Evolutionary conservation across 148 eudicot species (phyloP), one percentile per base, ranked within the genome.

Genomic region (Fagopyrum homotropicum): DNA sequence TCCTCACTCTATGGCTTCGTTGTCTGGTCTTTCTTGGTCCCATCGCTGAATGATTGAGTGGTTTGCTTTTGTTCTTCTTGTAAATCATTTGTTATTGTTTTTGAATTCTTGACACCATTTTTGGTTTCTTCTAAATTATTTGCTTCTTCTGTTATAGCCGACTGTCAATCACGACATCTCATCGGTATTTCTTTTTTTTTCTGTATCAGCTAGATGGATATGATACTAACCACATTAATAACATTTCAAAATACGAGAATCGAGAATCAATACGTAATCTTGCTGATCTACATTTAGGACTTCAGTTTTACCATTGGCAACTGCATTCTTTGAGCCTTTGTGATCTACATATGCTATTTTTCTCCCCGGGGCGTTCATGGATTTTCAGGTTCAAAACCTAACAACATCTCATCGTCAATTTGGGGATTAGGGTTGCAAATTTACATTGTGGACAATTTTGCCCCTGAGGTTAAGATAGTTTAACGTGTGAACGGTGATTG

Each of bases 1-100:
- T 80, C 86, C 19, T 81, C 85, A 45, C 70, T 84, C 75, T 73
- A 78, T 84, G 75, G 77, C 78, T 75, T 78, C 51, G 47, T 56
- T 43, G 54, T 26, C 60, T 78, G 81, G 69, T 73, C 83, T 73
- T 78, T 82, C 63, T 77, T 84, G 29, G 72, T 84, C 77, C 80
- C 82, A 43, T 81, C 82, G 12, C 64, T 83, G 51, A 74, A 81
- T 26, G 81, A 22, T 22, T 80, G 29, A 84, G 72, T 54, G 77
- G 46, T 75, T 79, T 84, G 77, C 29, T 54, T 17, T 74, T 57
- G 22, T 46, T 75, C 40, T 69, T 68, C 45, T 81, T 46, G 30
- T 22, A 22, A 22, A 22, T 22, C 26, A 22, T 22, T 22, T 22
- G 26, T 45, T 12, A 9, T 46, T 71, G 54, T 17, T 71, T 71